phyloP scores from a whole-genome alignment of 768 basidiomycete species.

The Mycena indigotica region DNA sequence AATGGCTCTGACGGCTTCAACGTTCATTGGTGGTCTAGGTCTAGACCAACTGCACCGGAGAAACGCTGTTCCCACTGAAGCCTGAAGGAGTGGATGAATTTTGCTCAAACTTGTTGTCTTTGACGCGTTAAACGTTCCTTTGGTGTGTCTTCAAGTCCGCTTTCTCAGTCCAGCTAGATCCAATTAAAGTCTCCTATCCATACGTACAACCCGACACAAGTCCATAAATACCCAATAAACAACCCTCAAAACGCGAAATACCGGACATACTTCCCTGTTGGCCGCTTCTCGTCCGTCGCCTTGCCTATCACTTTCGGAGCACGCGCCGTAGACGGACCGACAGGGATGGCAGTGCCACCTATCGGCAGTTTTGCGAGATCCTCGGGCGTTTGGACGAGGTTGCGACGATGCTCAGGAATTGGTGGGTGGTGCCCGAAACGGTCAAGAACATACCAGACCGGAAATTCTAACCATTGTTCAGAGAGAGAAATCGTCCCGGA shows the following conservation, averaged over 20 bases:
- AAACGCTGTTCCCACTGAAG: too few relatives aligned
- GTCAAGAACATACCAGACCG: constrained; percentile 13
- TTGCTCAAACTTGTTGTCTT: too few relatives aligned
- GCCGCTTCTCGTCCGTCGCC: constrained; percentile 7
- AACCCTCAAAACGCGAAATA: not conserved
- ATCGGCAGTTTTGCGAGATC: constrained; percentile 8
- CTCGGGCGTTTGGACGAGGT: not conserved
- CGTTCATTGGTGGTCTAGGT: too few relatives aligned
- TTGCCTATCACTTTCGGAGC: constrained; percentile 2
- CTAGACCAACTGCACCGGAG: too few relatives aligned
- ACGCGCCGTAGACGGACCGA: constrained; percentile 6
- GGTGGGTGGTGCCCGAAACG: constrained; percentile 11
- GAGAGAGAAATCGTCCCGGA: not conserved
- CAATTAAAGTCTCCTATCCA: too few relatives aligned
- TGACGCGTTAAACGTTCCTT: too few relatives aligned
- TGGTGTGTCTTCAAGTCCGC: too few relatives aligned
- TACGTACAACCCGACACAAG: too few relatives aligned
- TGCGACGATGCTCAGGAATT: not conserved
- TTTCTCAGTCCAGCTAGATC: too few relatives aligned
- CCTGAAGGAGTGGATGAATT: too few relatives aligned
- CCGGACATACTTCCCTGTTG: constrained; percentile 12
- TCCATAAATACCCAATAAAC: not conserved
- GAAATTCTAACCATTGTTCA: constrained; percentile 1
- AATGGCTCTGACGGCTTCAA: too few relatives aligned
- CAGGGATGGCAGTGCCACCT: constrained; percentile 4